A percentile compares a stretch with the other conserved stretches of the same genome.
Conservation (phyloP, 345 rosid genomes). For the Raphanus sativus region DNA sequence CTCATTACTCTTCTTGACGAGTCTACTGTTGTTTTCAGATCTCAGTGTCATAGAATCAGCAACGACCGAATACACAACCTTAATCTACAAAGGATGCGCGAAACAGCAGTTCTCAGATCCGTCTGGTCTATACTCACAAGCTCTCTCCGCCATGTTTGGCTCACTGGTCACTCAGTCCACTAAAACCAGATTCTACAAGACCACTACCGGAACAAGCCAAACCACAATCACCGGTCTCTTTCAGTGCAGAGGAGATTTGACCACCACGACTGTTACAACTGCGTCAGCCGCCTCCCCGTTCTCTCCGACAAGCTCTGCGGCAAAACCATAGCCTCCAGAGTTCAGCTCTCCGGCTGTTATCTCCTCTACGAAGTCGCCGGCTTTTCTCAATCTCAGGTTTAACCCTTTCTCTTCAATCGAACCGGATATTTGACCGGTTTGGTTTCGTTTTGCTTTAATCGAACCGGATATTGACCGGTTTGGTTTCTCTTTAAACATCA, state of each 20-base stretch:
- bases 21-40: conserved; percentile 33
- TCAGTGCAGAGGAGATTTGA: conserved; percentile 91
- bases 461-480: not conserved
- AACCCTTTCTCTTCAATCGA: too few species aligned
- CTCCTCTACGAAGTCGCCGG: conserved; percentile 81
- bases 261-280: conserved; percentile 76
- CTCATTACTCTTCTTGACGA: conserved; percentile 38
- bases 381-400: conserved; percentile 65
- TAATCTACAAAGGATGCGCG: conserved; percentile 94
- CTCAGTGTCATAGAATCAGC: conserved; percentile 55
- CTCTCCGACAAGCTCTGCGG: conserved; percentile 77
- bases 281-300: conserved; percentile 83
- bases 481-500: too few species aligned
- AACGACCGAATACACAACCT: conserved; percentile 53
- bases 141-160: conserved; percentile 81
- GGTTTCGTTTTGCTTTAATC: too few species aligned
- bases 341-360: conserved; percentile 89
- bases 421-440: not conserved
- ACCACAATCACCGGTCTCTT: conserved; percentile 81
- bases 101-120: conserved; percentile 82
- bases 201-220: conserved; percentile 74
- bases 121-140: conserved; percentile 77
- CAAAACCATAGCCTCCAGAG: conserved; percentile 68
- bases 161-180: conserved; percentile 80
- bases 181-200: conserved; percentile 76